Evolutionary conservation across 2,329 filamentous ascomycete species (phyloP).

Genomic region (Ascosphaera aggregata): DNA sequence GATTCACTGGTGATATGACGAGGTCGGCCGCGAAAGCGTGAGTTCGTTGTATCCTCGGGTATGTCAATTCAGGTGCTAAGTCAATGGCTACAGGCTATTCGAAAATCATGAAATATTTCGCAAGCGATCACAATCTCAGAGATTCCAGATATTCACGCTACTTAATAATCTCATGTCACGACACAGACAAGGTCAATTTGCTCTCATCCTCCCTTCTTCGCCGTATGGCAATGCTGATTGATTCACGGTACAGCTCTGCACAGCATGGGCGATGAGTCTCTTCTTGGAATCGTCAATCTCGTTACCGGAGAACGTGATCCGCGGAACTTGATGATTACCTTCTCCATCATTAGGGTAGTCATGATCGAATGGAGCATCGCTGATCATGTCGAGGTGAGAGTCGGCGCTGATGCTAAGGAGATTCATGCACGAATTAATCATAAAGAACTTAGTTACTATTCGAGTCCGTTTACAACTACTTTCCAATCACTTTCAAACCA

Average conservation of each 20-base stretch:
- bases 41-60: slow-evolving; percentile 10
- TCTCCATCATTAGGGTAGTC: slow-evolving; percentile 41
- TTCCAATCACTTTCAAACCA: slow-evolving; percentile 46
- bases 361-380: slow-evolving; percentile 45
- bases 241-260: slow-evolving; percentile 21
- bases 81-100: slow-evolving; percentile 18
- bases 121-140: slow-evolving; percentile 37
- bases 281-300: slow-evolving; percentile 37
- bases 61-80: neutral
- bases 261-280: slow-evolving; percentile 34
- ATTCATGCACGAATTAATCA: neutral
- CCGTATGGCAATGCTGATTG: slow-evolving; percentile 1
- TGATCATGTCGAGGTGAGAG: slow-evolving; percentile 30
- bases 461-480: slow-evolving; percentile 48
- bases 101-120: slow-evolving; percentile 33
- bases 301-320: slow-evolving; percentile 48
- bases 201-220: neutral
- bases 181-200: slow-evolving; percentile 29
- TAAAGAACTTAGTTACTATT: slow-evolving; percentile 25
- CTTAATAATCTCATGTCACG: slow-evolving; percentile 37
- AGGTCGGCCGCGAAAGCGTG: slow-evolving; percentile 29
- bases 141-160: slow-evolving; percentile 38
- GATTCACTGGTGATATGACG: slow-evolving; percentile 34
- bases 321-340: slow-evolving; percentile 45
- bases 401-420: neutral